Percentiles rank a stretch among this genome's conserved stretches.
phyloP scores from a whole-genome alignment of 2,329 filamentous ascomycete species.

The Claviceps fusiformis region DNA sequence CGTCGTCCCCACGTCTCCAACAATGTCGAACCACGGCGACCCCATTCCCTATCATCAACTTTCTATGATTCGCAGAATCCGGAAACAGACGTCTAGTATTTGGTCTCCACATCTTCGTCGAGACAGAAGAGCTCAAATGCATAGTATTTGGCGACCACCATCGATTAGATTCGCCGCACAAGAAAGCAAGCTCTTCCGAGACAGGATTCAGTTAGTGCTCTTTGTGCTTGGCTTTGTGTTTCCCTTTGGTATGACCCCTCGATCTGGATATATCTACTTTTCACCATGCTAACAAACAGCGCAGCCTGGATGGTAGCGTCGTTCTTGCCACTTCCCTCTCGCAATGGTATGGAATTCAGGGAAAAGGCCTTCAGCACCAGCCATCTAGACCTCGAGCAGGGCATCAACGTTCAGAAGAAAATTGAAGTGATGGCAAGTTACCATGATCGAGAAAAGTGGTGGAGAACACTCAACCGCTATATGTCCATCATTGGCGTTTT shows the following conservation, averaged over 20 bases:
- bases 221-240: slow-evolving; percentile 69
- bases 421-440: slow-evolving; percentile 29
- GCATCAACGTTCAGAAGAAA: slow-evolving; percentile 20
- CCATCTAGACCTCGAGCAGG: slow-evolving; percentile 24
- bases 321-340: slow-evolving; percentile 55
- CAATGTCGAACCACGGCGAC: slow-evolving; percentile 13
- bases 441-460: slow-evolving; percentile 43
- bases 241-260: slow-evolving; percentile 45
- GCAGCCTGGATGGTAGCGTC: slow-evolving; percentile 69
- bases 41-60: slow-evolving; percentile 19
- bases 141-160: slow-evolving; percentile 61
- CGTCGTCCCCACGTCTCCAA: slow-evolving; percentile 24
- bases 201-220: slow-evolving; percentile 61
- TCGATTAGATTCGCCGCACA: slow-evolving; percentile 51
- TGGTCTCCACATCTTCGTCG: slow-evolving; percentile 62
- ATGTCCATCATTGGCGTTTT: slow-evolving; percentile 44
- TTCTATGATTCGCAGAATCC: slow-evolving; percentile 16
- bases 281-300: slow-evolving; percentile 7
- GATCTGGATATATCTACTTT: neutral
- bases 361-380: slow-evolving; percentile 30
- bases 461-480: slow-evolving; percentile 43
- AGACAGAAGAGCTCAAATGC: slow-evolving; percentile 45
- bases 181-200: slow-evolving; percentile 45
- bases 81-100: slow-evolving; percentile 44
- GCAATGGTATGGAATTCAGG: slow-evolving; percentile 37